Evolutionary conservation across 306 rosid genomes (phyloP), one percentile per base, ranked within the genome.

Genomic region (Dicorynia guianensis): DNA sequence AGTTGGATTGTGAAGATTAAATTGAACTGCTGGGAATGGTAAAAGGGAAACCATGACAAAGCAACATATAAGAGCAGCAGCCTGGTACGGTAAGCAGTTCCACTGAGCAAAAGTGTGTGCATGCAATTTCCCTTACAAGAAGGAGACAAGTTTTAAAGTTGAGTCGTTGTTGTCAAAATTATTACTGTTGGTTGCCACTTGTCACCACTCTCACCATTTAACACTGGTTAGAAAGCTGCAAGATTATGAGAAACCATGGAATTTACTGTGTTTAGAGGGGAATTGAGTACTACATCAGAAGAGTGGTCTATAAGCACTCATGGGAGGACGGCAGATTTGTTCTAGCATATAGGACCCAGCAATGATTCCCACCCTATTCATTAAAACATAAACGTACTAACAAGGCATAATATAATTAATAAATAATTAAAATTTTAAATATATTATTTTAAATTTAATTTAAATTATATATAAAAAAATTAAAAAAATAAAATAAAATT

Each of bases 151-250:
- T 25, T 58, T 34, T 59, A 73, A 61, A 11, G 61, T 13, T 60
- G 69, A 73, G 69, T 73, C 8, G 69, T 61, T 73, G 39, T 10
- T 7, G 11, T 77, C 71, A 52, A 39, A 53, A 75, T 75, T 13
- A 75, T 54, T 40, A n/a, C 61, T 14, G 19, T 30, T 39, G 34
- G n/a, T 18, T 25, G 30, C 30, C 30, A 25, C 30, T n/a, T 63
- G 64, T 5, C 79, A 64, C 57, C 15, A 14, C 11, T n/a, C 11
- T 40, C 6, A 39, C 38, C 25, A 2, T 18, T 73, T 30, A 73
- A 73, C 70, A 61, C 15, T 13, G 11, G 7, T 39, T 11, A n/a
- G 12, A 75, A 75, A 3, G 65, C 79, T 64, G 66, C 65, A 64
- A 64, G 30, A 2, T 25, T 53, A 11, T 55, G 39, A 11, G 36